Percentiles rank a stretch among this genome's conserved stretches.
These are phyloP conservation scores for Mycena sp. DNA, from an alignment of 1,284 basidiomycete species.

Conservation along the genomic window DNA sequence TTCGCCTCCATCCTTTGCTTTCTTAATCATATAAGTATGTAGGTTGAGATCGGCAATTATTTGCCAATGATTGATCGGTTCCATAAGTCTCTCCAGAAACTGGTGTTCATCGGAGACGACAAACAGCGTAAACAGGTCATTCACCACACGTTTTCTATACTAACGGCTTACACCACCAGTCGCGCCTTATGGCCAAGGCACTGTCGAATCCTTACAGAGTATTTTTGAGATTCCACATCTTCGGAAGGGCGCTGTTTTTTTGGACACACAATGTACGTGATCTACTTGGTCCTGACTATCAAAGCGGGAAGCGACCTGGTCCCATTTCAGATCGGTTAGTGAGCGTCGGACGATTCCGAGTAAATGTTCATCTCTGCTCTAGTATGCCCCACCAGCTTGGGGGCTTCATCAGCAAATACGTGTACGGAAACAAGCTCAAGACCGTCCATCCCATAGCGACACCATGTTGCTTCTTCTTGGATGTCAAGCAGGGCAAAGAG, in stretches of 20 bases:
- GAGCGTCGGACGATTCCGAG: not conserved
- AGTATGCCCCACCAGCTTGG: constrained; percentile 24
- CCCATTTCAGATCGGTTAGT: not conserved
- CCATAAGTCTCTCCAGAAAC: constrained; percentile 52
- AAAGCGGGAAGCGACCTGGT: no score
- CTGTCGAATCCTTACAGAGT: constrained; percentile 49
- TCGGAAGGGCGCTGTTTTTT: constrained; percentile 42
- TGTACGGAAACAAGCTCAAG: constrained; percentile 21
- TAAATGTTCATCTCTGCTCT: not conserved
- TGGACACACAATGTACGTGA: constrained; percentile 56
- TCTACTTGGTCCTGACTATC: no score
- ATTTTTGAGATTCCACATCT: constrained; percentile 55
- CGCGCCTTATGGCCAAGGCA: constrained; percentile 53
- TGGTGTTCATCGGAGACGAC: constrained; percentile 72
- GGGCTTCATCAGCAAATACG: constrained; percentile 22
- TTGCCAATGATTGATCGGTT: constrained; percentile 55
- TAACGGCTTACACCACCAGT: constrained; percentile 39
- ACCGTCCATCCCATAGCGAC: constrained; percentile 20
- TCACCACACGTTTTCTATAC: not conserved
- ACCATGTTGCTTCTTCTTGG: constrained; percentile 52
- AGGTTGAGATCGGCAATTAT: constrained; percentile 61
- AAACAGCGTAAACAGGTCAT: constrained; percentile 55
- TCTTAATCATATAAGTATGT: constrained; percentile 35
- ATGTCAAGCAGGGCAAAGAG: constrained; percentile 48
- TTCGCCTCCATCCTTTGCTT: not conserved